phyloP scores from a whole-genome alignment of 179 eudicot species.

The Pouteria campechiana region DNA sequence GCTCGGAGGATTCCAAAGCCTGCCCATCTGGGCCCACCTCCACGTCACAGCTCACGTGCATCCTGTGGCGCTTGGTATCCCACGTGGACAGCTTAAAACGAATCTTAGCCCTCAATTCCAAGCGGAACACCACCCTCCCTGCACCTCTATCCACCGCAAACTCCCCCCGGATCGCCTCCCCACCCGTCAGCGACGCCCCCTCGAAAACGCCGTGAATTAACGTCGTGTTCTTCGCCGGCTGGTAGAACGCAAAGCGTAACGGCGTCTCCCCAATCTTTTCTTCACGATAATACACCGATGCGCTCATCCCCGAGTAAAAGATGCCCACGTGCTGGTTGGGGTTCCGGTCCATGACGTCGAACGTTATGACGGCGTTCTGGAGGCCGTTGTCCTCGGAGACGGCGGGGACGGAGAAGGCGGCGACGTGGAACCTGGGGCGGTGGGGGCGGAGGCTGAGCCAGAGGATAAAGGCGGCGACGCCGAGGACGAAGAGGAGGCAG shows the following conservation, averaged over 20 bases:
- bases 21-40: slow-evolving; percentile 55
- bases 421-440: slow-evolving; percentile 57
- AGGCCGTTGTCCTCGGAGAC: slow-evolving; percentile 41
- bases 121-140: slow-evolving; percentile 44
- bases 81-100: slow-evolving; percentile 56
- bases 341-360: slow-evolving; percentile 59
- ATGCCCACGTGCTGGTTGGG: slow-evolving; percentile 45
- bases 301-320: slow-evolving; percentile 41
- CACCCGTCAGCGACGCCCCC: slow-evolving; percentile 36
- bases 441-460: slow-evolving; percentile 87
- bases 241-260: slow-evolving; percentile 38
- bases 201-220: slow-evolving; percentile 17
- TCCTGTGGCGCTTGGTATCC: slow-evolving; percentile 48
- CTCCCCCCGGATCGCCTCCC: slow-evolving; percentile 31
- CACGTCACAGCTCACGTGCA: slow-evolving; percentile 56
- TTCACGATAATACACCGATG: slow-evolving; percentile 31
- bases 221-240: slow-evolving; percentile 49
- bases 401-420: slow-evolving; percentile 46
- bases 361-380: slow-evolving; percentile 27
- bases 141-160: slow-evolving; percentile 26
- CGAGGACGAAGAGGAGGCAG: slow-evolving; percentile 35
- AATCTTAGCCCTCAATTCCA: slow-evolving; percentile 42
- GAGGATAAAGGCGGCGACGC: slow-evolving; percentile 50
- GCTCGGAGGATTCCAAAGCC: slow-evolving; percentile 25
- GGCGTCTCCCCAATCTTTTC: slow-evolving; percentile 39